Base-by-base conservation (phyloP, 148 eudicot species). In the Linanthus parryae region DNA sequence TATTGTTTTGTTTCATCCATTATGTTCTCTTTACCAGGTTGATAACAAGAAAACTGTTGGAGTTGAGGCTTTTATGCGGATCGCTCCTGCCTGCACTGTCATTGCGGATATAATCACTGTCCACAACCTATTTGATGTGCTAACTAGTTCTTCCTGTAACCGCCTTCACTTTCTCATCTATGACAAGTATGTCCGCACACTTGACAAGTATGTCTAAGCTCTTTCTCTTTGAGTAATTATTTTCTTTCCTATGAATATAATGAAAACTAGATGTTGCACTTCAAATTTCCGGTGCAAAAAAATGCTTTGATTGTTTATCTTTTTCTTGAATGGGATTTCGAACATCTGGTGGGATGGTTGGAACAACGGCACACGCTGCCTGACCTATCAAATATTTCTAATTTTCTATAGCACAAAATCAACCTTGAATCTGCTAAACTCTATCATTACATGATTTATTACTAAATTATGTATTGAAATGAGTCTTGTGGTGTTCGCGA, bases 91-190 rank as follows among this genome's bases (percentile, higher is more conserved):
- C 8, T 77, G 83, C 51, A 73, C 88, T 65, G 63, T 67, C 47
- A 58, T 87, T 66, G 91, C 88, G 27, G 95, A 87, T 69, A 70
- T 78, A 12, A 62, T 66, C 40, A 87, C 88, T 64, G 79, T 63
- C 50, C 79, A 87, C 61, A 87, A 87, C 70, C 95, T 87, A 53
- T 87, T 87, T 65, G 88, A 83, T 70, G 81, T 68, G 10, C 66
- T 87, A 56, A 83, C 88, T 38, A 73, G 70, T 51, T 68, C 91
- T 65, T 77, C 88, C n/a, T 63, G 75, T 58, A 56, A 69, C 41
- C 75, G 88, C 22, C 88, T 87, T 63, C 95, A 87, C 73, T 87
- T 83, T 65, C 84, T 87, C 13, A 72, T 83, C 17, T 87, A 69
- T 50, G 82, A 80, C 74, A 83, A 87, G 69, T 87, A 87, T 68